These are phyloP conservation scores for Sporothrix brasiliensis DNA, from an alignment of 2,329 filamentous ascomycete species.

Conservation along the genomic window DNA sequence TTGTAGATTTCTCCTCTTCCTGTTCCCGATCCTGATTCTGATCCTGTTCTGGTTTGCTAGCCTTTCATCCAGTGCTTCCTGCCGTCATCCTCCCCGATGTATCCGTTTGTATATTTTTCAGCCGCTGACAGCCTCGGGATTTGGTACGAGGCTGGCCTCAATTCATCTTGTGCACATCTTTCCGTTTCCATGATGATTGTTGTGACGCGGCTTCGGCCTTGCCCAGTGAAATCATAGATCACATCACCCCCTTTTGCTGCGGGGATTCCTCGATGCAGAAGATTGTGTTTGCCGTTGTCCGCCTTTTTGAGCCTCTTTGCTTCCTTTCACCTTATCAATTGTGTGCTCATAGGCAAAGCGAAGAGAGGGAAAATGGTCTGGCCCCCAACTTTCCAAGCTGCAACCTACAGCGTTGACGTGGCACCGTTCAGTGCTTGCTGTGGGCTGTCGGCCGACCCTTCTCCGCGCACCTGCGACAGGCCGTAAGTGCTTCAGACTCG, in stretches of 20 bases:
- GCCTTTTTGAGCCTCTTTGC: background rate
- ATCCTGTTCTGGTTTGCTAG: no score
- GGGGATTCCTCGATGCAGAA: constrained; percentile 13
- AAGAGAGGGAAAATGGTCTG: background rate
- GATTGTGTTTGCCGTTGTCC: background rate
- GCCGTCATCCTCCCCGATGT: no score
- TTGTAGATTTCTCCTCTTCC: no score
- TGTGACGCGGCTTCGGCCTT: background rate
- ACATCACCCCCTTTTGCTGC: constrained; percentile 1
- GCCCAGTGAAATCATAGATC: background rate
- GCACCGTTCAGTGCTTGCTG: background rate
- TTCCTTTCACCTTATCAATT: background rate
- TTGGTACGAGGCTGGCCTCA: background rate
- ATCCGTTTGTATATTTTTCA: background rate
- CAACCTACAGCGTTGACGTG: background rate
- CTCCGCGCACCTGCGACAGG: background rate
- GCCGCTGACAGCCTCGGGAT: background rate
- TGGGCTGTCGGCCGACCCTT: background rate
- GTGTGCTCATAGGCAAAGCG: background rate
- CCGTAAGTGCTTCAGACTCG: background rate
- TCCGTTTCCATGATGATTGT: background rate
- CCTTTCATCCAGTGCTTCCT: background rate
- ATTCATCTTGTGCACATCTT: background rate
- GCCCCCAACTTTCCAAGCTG: background rate
- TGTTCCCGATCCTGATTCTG: no score